These are phyloP conservation scores for Penicillium sp. DNA, from an alignment of 2,329 filamentous ascomycete species.

Conservation along the genomic window DNA sequence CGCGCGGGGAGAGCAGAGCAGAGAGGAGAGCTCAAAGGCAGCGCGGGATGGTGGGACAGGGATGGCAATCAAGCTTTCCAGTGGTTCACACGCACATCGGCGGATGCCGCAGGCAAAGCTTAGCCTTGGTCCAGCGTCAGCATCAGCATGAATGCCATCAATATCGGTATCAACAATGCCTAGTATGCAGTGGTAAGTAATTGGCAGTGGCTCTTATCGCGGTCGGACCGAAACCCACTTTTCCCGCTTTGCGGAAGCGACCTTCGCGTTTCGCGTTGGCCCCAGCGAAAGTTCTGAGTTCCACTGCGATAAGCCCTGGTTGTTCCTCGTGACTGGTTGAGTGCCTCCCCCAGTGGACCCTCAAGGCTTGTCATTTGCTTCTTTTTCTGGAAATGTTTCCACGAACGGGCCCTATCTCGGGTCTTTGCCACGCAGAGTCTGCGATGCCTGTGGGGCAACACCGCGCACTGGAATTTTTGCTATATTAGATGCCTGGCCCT, in stretches of 20 bases:
- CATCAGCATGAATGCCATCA: conserved; percentile 2
- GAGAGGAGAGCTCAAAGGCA: no score
- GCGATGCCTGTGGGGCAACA: conserved; percentile 23
- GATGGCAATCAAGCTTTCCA: no score
- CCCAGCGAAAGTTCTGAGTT: no score
- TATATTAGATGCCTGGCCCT: conserved; percentile 22
- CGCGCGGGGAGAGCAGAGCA: conserved; percentile 5
- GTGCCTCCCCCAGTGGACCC: not conserved
- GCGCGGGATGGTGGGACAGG: no score
- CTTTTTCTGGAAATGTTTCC: conserved; percentile 23
- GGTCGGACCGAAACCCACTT: conserved; percentile 1
- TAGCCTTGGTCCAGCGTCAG: not conserved
- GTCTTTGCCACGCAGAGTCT: conserved; percentile 12
- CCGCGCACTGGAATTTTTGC: conserved; percentile 20
- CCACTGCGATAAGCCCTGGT: conserved; percentile 21
- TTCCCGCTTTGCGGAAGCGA: not conserved
- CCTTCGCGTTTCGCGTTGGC: conserved; percentile 3
- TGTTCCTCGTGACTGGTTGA: not conserved
- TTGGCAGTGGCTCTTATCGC: no score
- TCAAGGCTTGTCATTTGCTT: conserved; percentile 28
- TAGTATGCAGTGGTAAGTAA: no score
- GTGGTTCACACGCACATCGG: conserved; percentile 21
- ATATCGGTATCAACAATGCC: conserved; percentile 16
- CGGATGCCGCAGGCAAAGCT: conserved; percentile 20
- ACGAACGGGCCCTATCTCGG: conserved; percentile 25